Percentiles rank a stretch among this genome's conserved stretches.
These are phyloP conservation scores for Thecaphora thlaspeos DNA, from an alignment of 1,284 basidiomycete species.

Conservation along the genomic window DNA sequence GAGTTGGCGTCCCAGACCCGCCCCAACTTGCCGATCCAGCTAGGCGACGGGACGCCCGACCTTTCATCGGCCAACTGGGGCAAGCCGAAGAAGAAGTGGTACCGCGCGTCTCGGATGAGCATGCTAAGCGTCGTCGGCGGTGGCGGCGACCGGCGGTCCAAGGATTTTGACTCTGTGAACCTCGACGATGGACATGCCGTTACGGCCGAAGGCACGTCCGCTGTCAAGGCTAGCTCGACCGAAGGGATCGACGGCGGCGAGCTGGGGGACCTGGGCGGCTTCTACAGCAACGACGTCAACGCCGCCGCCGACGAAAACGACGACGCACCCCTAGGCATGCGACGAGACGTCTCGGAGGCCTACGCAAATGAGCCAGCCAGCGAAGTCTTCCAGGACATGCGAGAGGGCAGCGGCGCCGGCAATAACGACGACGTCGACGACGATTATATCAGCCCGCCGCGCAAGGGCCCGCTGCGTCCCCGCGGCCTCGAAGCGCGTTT, in stretches of 20 bases:
- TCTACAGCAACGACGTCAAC: too few relatives aligned
- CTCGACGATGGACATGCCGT: too few relatives aligned
- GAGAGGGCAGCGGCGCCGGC: not conserved
- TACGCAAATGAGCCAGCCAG: constrained; percentile 17
- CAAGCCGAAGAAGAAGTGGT: constrained; percentile 42
- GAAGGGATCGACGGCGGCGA: too few relatives aligned
- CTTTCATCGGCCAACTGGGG: constrained; percentile 38
- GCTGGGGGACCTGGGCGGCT: too few relatives aligned
- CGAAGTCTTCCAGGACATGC: not conserved
- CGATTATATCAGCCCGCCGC: constrained; percentile 38
- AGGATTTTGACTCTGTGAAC: too few relatives aligned
- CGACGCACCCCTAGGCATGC: not conserved
- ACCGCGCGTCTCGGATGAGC: constrained; percentile 12
- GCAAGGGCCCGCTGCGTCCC: constrained; percentile 42
- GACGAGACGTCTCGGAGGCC: constrained; percentile 8
- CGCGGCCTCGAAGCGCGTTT: constrained; percentile 33
- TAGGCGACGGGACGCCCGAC: constrained; percentile 22
- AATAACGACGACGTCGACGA: constrained; percentile 38
- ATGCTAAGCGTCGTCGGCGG: too few relatives aligned
- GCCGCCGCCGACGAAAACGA: too few relatives aligned
- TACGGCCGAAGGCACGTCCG: too few relatives aligned
- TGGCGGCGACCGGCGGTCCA: too few relatives aligned
- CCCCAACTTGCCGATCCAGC: constrained; percentile 26
- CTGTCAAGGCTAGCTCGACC: too few relatives aligned
- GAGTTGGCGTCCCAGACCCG: too few relatives aligned